Evolutionary conservation across 352 stramenopile species (phyloP).

Genomic region (Pythium coloratum): DNA sequence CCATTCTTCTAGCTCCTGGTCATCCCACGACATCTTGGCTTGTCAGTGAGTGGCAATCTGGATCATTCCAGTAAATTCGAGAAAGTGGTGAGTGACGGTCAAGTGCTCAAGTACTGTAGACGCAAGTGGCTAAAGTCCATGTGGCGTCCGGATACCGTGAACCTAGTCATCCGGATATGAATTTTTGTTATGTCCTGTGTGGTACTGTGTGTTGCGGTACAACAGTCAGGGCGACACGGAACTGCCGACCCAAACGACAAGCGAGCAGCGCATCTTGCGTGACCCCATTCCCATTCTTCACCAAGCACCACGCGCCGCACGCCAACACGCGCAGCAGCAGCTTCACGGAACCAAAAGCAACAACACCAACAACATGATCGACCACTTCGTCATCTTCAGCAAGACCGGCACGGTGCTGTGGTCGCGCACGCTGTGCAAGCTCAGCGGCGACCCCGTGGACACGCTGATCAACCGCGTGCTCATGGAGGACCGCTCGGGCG

Average conservation of each 20-base stretch:
- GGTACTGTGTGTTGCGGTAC: slow-evolving; percentile 6
- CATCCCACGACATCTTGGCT: slow-evolving; percentile 24
- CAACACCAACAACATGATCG: slow-evolving; percentile 72
- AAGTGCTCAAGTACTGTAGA: neutral
- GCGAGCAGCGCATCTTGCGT: neutral
- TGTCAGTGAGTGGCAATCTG: neutral
- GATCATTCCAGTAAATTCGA: slow-evolving; percentile 4
- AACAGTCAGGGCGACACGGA: slow-evolving; percentile 6
- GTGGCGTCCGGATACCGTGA: neutral
- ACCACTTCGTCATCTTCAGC: slow-evolving; percentile 92
- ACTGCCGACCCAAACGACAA: neutral
- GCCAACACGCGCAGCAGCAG: neutral
- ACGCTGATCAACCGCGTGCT: slow-evolving; percentile 89
- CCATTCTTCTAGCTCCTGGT: slow-evolving; percentile 36
- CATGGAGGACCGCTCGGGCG: slow-evolving; percentile 86
- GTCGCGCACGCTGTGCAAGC: slow-evolving; percentile 86
- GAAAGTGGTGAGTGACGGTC: neutral
- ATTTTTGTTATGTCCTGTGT: slow-evolving; percentile 22
- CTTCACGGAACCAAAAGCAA: slow-evolving; percentile 2
- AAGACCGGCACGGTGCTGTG: slow-evolving; percentile 90
- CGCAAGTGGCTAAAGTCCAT: neutral
- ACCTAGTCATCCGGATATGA: slow-evolving; percentile 9
- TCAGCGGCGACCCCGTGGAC: slow-evolving; percentile 85
- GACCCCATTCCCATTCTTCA: neutral
- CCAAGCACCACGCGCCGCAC: slow-evolving; percentile 6